phyloP scores from a whole-genome alignment of 2,329 filamentous ascomycete genomes.

The Venturia carpophila region DNA sequence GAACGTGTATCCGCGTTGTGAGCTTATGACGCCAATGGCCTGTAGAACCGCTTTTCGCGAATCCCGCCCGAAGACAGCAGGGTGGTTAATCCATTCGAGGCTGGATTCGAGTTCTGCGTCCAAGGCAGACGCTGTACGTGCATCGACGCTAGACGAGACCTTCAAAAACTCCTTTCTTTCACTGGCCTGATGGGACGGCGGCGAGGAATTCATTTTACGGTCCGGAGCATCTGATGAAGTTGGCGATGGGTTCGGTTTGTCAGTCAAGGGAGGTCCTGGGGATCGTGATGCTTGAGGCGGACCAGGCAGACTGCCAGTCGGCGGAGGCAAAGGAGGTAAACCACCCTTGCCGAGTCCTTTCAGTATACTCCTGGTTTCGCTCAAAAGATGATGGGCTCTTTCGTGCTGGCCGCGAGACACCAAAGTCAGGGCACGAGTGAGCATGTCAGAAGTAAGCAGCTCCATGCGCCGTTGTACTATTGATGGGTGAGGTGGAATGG shows the following conservation, averaged over 20 bases:
- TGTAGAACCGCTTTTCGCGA: constrained; percentile 93
- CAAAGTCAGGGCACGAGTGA: constrained; percentile 82
- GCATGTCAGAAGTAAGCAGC: constrained; percentile 93
- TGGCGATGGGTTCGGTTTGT: constrained; percentile 19
- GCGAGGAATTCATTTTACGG: constrained; percentile 9
- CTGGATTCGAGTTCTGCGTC: constrained; percentile 85
- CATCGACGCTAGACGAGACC: constrained; percentile 63
- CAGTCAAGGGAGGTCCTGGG: constrained; percentile 39
- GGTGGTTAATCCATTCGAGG: constrained; percentile 96
- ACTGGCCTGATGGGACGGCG: background rate
- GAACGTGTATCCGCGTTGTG: constrained; percentile 89
- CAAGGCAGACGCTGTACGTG: constrained; percentile 71
- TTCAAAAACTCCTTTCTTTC: background rate
- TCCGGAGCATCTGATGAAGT: constrained; percentile 25
- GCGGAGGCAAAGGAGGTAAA: constrained; percentile 63
- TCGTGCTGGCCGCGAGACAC: constrained; percentile 90
- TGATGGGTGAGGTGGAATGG: constrained; percentile 88
- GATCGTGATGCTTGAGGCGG: constrained; percentile 29
- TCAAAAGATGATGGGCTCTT: constrained; percentile 81
- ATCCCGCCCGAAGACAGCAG: constrained; percentile 87
- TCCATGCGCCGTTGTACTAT: constrained; percentile 98
- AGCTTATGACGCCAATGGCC: constrained; percentile 92
- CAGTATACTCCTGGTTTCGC: constrained; percentile 88
- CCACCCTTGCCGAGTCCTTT: constrained; percentile 95
- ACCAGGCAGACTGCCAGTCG: constrained; percentile 30